phyloP scores from a whole-genome alignment of 2,329 filamentous ascomycete genomes.

The Rosellinia necatrix region DNA sequence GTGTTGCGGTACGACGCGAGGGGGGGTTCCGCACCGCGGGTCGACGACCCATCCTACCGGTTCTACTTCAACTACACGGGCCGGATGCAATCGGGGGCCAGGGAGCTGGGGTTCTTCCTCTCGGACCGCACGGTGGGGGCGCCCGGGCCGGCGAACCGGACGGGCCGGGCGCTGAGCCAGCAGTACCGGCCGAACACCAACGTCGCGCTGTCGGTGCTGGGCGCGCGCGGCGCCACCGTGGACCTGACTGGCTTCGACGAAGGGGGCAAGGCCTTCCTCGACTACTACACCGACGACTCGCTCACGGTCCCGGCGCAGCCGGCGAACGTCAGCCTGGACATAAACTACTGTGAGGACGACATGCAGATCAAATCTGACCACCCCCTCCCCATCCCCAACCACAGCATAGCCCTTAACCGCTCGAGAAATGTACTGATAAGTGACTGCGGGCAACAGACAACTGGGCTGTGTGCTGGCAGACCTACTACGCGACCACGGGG shows the following conservation, averaged over 20 bases:
- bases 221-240: neutral
- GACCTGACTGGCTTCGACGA: conserved; percentile 11
- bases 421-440: neutral
- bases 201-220: conserved; percentile 7
- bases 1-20: neutral
- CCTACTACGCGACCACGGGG: neutral
- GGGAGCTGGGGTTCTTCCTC: conserved; percentile 15
- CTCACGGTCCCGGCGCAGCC: neutral
- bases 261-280: neutral
- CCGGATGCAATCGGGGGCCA: neutral
- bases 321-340: neutral
- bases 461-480: conserved; percentile 22
- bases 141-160: neutral
- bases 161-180: conserved; percentile 10
- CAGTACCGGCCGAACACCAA: conserved; percentile 14
- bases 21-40: neutral
- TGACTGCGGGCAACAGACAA: neutral
- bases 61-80: conserved; percentile 25
- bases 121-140: conserved; percentile 8
- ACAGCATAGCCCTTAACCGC: too few species aligned
- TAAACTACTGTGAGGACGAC: conserved; percentile 13
- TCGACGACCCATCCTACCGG: conserved; percentile 9
- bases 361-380: neutral
- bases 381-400: neutral
- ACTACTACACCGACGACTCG: conserved; percentile 7